Evolutionary conservation across 2,329 filamentous ascomycete genomes (phyloP).

Genomic region (Fusarium sp.): DNA sequence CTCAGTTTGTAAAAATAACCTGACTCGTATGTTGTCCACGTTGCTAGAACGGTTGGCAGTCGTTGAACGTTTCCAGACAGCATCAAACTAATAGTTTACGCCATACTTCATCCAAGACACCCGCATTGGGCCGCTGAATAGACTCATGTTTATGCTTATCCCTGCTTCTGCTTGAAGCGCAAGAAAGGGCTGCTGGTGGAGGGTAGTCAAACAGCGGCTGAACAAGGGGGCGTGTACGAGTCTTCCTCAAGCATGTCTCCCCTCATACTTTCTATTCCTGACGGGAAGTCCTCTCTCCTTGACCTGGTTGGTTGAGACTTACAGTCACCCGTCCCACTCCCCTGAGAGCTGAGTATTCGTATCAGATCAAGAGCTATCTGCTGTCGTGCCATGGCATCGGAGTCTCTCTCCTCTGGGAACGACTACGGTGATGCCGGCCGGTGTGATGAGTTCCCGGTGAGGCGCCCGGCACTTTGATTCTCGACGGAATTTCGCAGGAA

Average conservation of each 20-base stretch:
- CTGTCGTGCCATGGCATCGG: conserved; percentile 39
- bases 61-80: not conserved
- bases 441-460: conserved; percentile 28
- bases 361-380: conserved; percentile 25
- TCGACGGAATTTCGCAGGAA: conserved; percentile 14
- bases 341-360: conserved; percentile 23
- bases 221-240: not conserved
- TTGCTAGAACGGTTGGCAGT: not conserved
- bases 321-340: not conserved
- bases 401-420: not conserved
- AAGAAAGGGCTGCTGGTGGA: not conserved
- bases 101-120: not conserved
- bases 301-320: not conserved
- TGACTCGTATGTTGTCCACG: conserved; percentile 3
- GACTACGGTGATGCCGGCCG: not conserved
- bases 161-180: not conserved
- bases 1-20: conserved; percentile 21
- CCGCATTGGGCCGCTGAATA: conserved; percentile 15
- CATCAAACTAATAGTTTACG: not conserved
- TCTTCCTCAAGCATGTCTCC: not conserved
- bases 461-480: conserved; percentile 21
- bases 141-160: conserved; percentile 12
- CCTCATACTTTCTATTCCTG: no score
- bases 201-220: not conserved
- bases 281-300: not conserved